Percentiles rank a stretch among this genome's conserved stretches.
Conservation (phyloP, 768 basidiomycete genomes). For the Amanita fuliginea region DNA sequence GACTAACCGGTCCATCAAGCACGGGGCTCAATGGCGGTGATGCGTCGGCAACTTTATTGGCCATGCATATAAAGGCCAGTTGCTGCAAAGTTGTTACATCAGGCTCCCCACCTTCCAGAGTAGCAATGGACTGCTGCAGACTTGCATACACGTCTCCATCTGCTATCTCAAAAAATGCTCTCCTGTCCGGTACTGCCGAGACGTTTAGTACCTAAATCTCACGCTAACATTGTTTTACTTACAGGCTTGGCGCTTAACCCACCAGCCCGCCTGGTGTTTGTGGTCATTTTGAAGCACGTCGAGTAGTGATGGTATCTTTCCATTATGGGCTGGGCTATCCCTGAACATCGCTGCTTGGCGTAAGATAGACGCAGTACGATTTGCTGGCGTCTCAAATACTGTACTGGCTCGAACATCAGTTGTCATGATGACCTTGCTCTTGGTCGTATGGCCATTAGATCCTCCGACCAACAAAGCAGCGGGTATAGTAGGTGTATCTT, state of each 20-base stretch:
- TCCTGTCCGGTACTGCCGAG: slow-evolving; percentile 35
- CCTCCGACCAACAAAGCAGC: slow-evolving; percentile 39
- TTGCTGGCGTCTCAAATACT: slow-evolving; percentile 56
- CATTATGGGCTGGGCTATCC: slow-evolving; percentile 64
- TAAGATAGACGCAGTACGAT: slow-evolving; percentile 46
- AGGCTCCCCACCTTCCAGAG: slow-evolving; percentile 41
- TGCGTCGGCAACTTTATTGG: slow-evolving; percentile 42
- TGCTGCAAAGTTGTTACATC: slow-evolving; percentile 51
- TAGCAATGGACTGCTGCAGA: slow-evolving; percentile 31
- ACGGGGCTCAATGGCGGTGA: slow-evolving; percentile 47
- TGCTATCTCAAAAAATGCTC: slow-evolving; percentile 29
- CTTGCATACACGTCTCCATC: slow-evolving; percentile 27
- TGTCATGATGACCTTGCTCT: slow-evolving; percentile 26
- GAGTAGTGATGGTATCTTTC: slow-evolving; percentile 44
- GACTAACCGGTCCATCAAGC: slow-evolving; percentile 38
- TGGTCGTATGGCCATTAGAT: slow-evolving; percentile 20
- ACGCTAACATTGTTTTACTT: slow-evolving; percentile 17
- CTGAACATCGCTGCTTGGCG: slow-evolving; percentile 70
- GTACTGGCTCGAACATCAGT: slow-evolving; percentile 19
- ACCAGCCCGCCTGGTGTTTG: slow-evolving; percentile 72
- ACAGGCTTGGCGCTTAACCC: slow-evolving; percentile 70
- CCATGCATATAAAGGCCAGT: slow-evolving; percentile 50
- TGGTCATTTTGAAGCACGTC: slow-evolving; percentile 51
- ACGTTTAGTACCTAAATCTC: slow-evolving; percentile 9
- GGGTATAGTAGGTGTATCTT: slow-evolving; percentile 45